Base-by-base conservation (phyloP, 345 rosid species). In the Heritiera littoralis region DNA sequence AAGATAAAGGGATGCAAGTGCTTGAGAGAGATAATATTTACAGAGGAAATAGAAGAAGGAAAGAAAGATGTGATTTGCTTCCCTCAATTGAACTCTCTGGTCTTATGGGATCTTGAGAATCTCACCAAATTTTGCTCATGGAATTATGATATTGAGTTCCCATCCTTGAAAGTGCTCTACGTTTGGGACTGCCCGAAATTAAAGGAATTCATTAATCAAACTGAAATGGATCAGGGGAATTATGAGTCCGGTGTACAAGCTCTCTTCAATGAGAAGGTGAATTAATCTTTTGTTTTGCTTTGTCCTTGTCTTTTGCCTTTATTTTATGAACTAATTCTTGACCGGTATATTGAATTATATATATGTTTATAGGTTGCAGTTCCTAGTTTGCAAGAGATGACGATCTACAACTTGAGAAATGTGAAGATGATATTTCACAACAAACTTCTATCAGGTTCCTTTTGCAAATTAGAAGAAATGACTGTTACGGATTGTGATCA, bases 351-450 rank as follows among this genome's bases (percentile, higher is more conserved):
- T 49, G 54, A 49, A 49, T 2, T 49, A 43, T 43, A 43, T 43
- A 43, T 43, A 43, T 43, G 11, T 10, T 2, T 64, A 23, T 65
- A 84, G 85, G 80, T 69, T 30, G 54, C 60, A 23, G 38, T 80
- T 51, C 78, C 83, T 63, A 74, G 49, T n/a, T 56, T 82, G 66
- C 79, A 85, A 15, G 11, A 28, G 7, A 1, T 85, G 28, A 2
- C 0, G 1, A 49, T 85, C 12, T 9, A 3, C 9, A 0, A 28
- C 17, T 23, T 85, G 67, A 35, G 75, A 17, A 72, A 46, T 11
- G 64, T 77, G 63, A 75, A 68, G 72, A 56, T 63, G 78, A 55
- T 82, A 82, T 80, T 81, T 75, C 2, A n/a, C 6, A 9, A 59
- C 30, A 48, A 80, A 56, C 67, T 45, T 6, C 7, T 6, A 0